phyloP scores from a whole-genome alignment of 352 stramenopile genomes.

The Globisporangium spinosum region DNA sequence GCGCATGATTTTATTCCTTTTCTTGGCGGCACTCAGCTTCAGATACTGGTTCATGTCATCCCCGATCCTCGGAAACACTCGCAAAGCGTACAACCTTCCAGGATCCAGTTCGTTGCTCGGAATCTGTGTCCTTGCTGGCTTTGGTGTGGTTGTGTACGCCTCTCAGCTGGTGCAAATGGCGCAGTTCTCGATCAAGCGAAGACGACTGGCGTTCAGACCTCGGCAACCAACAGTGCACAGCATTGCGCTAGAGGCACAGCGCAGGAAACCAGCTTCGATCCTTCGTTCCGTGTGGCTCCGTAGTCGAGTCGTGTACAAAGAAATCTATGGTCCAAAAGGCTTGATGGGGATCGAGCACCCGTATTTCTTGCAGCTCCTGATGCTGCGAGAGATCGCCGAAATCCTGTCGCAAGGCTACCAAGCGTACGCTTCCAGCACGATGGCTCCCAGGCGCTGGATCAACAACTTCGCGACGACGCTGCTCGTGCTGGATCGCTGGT shows the following conservation, averaged over 20 bases:
- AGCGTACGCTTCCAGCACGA: constrained; percentile 22
- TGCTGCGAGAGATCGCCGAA: constrained; percentile 24
- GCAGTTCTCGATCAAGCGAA: background rate
- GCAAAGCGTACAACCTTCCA: constrained; percentile 12
- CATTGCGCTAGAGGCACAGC: background rate
- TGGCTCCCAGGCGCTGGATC: constrained; percentile 30
- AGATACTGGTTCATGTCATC: constrained; percentile 18
- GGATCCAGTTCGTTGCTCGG: background rate
- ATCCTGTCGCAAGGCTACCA: constrained; percentile 30
- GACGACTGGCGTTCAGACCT: constrained; percentile 4
- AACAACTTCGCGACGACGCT: constrained; percentile 25
- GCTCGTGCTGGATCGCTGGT: constrained; percentile 26
- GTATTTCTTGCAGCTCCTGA: constrained; percentile 18
- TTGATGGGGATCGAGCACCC: constrained; percentile 16
- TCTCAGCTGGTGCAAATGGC: constrained; percentile 7
- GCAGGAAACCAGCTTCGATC: background rate
- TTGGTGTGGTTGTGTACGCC: background rate
- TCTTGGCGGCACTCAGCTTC: constrained; percentile 1
- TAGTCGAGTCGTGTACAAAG: background rate
- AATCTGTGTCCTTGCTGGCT: constrained; percentile 3
- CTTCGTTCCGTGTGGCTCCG: background rate
- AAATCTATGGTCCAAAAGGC: constrained; percentile 2
- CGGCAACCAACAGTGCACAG: background rate
- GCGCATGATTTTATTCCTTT: constrained; percentile 10
- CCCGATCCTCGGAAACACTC: background rate